A percentile compares a stretch with the other conserved stretches of the same genome.
Evolutionary conservation across 257 asterid genomes (phyloP).

Genomic region (Fraxinus pennsylvanica): DNA sequence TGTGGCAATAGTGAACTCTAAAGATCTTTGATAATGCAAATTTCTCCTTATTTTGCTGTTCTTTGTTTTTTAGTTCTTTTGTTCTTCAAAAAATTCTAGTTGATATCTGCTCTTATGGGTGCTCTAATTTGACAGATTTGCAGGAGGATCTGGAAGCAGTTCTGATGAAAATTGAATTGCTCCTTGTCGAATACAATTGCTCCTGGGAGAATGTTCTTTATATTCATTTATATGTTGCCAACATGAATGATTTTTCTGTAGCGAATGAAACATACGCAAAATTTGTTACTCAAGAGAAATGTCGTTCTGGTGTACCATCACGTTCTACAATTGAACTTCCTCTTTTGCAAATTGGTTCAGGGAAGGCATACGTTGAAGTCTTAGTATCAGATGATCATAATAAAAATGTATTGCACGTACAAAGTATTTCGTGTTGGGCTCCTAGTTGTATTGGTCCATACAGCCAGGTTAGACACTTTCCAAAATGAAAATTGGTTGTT

Average conservation of each 20-base stretch:
- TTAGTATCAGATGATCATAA: constrained; percentile 66
- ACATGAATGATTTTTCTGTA: constrained; percentile 67
- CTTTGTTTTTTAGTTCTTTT: too few relatives aligned
- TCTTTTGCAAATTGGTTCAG: constrained; percentile 73
- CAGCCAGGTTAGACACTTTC: constrained; percentile 73
- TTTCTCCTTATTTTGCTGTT: constrained; percentile 1
- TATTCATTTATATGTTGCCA: constrained; percentile 78
- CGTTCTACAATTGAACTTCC: constrained; percentile 96
- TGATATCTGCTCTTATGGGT: constrained; percentile 11
- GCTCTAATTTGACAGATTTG: constrained; percentile 54
- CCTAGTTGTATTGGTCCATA: constrained; percentile 99
- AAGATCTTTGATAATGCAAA: constrained; percentile 1
- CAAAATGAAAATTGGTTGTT: constrained; percentile 7
- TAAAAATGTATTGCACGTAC: constrained; percentile 91
- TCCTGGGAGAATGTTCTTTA: constrained; percentile 94
- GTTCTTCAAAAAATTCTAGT: not conserved
- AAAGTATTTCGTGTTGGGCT: constrained; percentile 97
- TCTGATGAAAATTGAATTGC: constrained; percentile 58
- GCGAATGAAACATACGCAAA: constrained; percentile 79
- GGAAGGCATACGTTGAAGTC: constrained; percentile 84
- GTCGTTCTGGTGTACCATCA: constrained; percentile 94
- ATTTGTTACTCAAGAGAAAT: constrained; percentile 85
- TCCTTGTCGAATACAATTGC: constrained; percentile 54
- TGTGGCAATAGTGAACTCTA: constrained; percentile 14
- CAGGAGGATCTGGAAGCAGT: constrained; percentile 65